Percentiles rank a stretch among this genome's conserved stretches.
These are phyloP conservation scores for Leccinellum albellum DNA, from an alignment of 768 basidiomycete genomes.

Conservation along the genomic window DNA sequence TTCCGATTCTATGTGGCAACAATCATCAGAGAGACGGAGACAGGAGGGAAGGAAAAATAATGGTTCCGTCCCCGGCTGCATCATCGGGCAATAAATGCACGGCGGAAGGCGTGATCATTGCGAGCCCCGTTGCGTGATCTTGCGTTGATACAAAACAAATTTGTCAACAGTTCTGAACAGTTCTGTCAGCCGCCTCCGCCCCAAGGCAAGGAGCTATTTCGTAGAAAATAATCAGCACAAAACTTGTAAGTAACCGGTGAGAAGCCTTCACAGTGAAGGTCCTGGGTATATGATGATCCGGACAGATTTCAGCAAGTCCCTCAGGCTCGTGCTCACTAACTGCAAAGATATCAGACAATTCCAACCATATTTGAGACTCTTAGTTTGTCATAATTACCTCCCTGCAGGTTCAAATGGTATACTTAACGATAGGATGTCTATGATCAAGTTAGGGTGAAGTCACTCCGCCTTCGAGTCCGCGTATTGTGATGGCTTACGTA, in stretches of 20 bases:
- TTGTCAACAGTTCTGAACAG: not conserved
- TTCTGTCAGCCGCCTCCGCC: constrained; percentile 1
- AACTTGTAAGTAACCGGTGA: not conserved
- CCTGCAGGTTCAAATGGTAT: not conserved
- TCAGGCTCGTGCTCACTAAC: not conserved
- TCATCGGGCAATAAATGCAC: not conserved
- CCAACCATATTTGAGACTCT: not conserved
- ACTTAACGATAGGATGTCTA: not conserved
- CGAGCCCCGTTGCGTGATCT: constrained; percentile 31
- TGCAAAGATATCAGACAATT: constrained; percentile 4
- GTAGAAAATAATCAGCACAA: not conserved
- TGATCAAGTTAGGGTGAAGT: no score
- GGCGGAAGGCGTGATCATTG: constrained; percentile 16
- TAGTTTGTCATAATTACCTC: not conserved
- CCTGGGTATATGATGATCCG: not conserved
- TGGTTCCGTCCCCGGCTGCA: not conserved
- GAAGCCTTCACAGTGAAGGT: not conserved
- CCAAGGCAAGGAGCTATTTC: not conserved
- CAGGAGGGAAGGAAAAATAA: not conserved
- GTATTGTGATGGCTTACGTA: constrained; percentile 11
- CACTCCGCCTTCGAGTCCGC: no score
- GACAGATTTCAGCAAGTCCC: not conserved
- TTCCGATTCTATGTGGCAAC: constrained; percentile 6
- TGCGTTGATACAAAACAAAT: constrained; percentile 20
- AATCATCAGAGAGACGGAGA: not conserved